Percentiles rank a stretch among this genome's conserved stretches.
phyloP scores from a whole-genome alignment of 1,284 basidiomycete species.

The Fomes fomentarius region DNA sequence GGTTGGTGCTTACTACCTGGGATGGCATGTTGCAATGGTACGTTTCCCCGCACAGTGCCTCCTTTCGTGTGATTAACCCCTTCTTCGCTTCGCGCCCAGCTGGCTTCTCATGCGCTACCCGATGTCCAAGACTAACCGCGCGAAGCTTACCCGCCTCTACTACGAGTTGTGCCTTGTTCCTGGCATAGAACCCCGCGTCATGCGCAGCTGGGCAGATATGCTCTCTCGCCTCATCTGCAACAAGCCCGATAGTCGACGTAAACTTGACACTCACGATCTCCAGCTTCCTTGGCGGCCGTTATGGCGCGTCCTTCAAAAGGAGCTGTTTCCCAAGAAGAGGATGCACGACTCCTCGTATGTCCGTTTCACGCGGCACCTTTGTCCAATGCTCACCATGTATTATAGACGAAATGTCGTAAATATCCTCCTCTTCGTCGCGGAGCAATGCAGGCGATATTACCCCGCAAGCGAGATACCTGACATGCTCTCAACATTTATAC shows the following conservation, averaged over 20 bases:
- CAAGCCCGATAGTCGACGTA: constrained; percentile 63
- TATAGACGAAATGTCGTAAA: constrained; percentile 66
- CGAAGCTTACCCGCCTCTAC: constrained; percentile 80
- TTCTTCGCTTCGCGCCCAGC: constrained; percentile 41
- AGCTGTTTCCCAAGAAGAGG: constrained; percentile 73
- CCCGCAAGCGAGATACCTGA: constrained; percentile 65
- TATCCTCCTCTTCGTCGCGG: constrained; percentile 73
- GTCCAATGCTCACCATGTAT: constrained; percentile 16
- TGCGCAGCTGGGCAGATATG: constrained; percentile 76
- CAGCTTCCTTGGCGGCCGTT: constrained; percentile 77
- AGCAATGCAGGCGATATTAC: constrained; percentile 73
- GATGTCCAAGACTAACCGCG: constrained; percentile 70
- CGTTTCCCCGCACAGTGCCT: constrained; percentile 34
- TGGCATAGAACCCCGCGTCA: constrained; percentile 72
- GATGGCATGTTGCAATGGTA: constrained; percentile 76
- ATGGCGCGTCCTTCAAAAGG: constrained; percentile 72
- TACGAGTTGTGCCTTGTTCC: constrained; percentile 80
- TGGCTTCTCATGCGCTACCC: constrained; percentile 87
- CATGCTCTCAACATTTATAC: constrained; percentile 77
- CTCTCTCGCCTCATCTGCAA: constrained; percentile 69
- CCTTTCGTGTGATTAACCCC: not conserved
- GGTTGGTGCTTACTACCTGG: constrained; percentile 72
- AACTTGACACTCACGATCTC: constrained; percentile 70
- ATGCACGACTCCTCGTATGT: constrained; percentile 53
- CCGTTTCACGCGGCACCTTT: not conserved